Base-by-base conservation (phyloP, 1,284 basidiomycete genomes). In the Leccinum variabile region DNA sequence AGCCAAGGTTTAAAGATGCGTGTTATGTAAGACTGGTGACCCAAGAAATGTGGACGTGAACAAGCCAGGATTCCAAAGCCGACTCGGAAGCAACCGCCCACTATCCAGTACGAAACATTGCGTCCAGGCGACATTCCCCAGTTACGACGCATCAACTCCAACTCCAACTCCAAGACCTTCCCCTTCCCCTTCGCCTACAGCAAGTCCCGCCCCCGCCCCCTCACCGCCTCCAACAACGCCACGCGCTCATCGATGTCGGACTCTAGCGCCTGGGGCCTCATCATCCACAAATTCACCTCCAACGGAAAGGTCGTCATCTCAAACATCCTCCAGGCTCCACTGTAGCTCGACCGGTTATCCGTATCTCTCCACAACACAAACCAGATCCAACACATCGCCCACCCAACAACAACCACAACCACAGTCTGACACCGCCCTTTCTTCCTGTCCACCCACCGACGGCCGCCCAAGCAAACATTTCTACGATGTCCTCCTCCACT, bases 261-360 rank as follows among this genome's bases (percentile, higher is more conserved):
- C 73, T 0, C 64, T 75, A 5, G 73, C 63, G 0, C 73, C 71
- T 3, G 33, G 62, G 35, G 57, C 53, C 70, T 75, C 62, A 63
- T 65, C 59, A 67, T 66, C 11, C 70, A 72, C 1, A 68, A 73
- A 46, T 56, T 70, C 59, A 52, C 61, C 59, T 0, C 68, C 64
- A 65, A 63, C 63, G 60, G 59, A 37, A 69, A 63, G 65, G 57
- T 58, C 2, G 11, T 66, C 30, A 72, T 84, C 32, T 73, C 81
- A 5, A 77, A 78, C 65, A 84, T 85, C 78, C 78, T 85, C 32
- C 69, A 83, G n/a, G n/a, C n/a, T n/a, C n/a, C n/a, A n/a, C 35
- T 75, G 83, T 58, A 72, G 83, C 59, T 84, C 82, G 54, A 82
- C 81, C 13, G 82, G 83, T 3, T 69, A 68, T 25, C 46, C n/a